phyloP scores from a whole-genome alignment of 345 rosid genomes.

The Heritiera fomes region DNA sequence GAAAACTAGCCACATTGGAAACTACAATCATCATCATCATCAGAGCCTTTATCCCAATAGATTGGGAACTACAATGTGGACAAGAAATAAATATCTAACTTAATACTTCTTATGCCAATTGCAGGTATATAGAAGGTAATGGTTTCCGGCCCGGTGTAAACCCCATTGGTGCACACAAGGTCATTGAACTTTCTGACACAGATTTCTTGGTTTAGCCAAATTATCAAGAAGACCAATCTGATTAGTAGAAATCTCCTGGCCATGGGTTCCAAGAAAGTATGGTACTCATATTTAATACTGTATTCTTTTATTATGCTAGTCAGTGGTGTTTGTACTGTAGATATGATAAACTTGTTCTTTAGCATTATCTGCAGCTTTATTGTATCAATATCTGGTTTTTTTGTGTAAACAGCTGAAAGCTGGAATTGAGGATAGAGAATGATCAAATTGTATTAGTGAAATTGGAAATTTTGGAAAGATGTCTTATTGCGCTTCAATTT shows the following conservation, averaged over 20 bases:
- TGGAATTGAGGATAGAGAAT: not conserved
- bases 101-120: not conserved
- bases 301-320: conserved; percentile 17
- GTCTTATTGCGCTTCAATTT: not conserved
- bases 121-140: conserved; percentile 85
- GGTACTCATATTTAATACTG: conserved; percentile 12
- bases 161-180: conserved; percentile 83
- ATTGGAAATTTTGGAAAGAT: not conserved
- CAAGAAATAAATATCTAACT: not conserved
- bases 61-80: not conserved
- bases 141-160: conserved; percentile 76
- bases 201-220: conserved; percentile 55
- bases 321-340: not conserved
- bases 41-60: too few species aligned
- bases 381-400: not conserved
- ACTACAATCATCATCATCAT: too few species aligned
- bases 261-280: not conserved
- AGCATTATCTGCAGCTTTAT: not conserved
- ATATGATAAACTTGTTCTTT: not conserved
- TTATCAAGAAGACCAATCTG: not conserved
- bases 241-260: not conserved
- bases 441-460: not conserved
- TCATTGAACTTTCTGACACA: conserved; percentile 79
- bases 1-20: not conserved
- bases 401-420: conserved; percentile 10